These are phyloP conservation scores for Eucalyptus decipiens DNA, from an alignment of 345 rosid genomes.

Conservation along the genomic window DNA sequence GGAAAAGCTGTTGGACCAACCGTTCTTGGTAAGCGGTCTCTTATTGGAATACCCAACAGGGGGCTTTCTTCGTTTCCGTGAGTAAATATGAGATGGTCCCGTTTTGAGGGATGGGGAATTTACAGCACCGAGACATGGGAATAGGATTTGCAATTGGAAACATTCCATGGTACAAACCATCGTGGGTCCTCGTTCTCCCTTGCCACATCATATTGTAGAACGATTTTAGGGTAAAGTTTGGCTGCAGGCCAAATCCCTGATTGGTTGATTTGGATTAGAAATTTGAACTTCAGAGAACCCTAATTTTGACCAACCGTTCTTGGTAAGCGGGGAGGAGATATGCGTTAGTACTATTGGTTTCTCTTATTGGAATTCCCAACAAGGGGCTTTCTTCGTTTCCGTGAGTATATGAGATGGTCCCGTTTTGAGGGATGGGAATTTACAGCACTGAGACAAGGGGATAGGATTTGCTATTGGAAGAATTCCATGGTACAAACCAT, in stretches of 20 bases:
- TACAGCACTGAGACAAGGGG: background rate
- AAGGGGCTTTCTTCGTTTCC: background rate
- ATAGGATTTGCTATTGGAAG: background rate
- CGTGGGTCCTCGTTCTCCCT: background rate
- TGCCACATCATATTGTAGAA: background rate
- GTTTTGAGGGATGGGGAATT: background rate
- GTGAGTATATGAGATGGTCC: background rate
- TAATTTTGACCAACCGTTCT: background rate
- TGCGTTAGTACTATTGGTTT: background rate
- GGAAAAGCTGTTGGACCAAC: background rate
- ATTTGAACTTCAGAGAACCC: background rate
- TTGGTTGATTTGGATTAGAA: background rate
- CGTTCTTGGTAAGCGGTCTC: background rate
- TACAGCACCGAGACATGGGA: background rate
- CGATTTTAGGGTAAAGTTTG: background rate
- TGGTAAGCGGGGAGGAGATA: background rate
- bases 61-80: background rate
- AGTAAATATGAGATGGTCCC: background rate
- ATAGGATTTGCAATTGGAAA: background rate
- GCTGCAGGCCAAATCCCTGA: background rate
- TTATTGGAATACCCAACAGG: background rate
- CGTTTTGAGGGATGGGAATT: background rate
- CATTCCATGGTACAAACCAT: background rate
- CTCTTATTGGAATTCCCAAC: background rate
- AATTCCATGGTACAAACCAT: background rate